A percentile compares a stretch with the other conserved stretches of the same genome.
Conservation (phyloP, 2,329 filamentous ascomycete species). For the Escovopsis sp. region DNA sequence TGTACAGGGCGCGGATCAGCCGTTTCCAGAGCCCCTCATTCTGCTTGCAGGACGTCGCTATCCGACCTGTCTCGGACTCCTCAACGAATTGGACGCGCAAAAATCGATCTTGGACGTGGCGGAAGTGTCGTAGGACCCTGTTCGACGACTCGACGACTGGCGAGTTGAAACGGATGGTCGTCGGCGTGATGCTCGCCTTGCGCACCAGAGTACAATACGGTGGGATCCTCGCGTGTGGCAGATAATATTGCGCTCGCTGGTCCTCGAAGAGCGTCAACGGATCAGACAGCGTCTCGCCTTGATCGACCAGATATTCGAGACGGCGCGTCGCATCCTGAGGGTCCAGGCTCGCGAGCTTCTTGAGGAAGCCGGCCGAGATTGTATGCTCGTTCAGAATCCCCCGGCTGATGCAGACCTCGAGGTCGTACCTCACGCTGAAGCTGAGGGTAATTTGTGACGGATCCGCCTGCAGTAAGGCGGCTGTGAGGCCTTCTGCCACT, state of each 20-base stretch:
- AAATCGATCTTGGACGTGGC: slow-evolving; percentile 58
- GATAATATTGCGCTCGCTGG: slow-evolving; percentile 30
- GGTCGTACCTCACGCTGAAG: slow-evolving; percentile 70
- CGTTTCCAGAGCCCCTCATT: slow-evolving; percentile 61
- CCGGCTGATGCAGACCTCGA: slow-evolving; percentile 84
- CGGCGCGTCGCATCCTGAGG: slow-evolving; percentile 42
- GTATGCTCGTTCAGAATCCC: slow-evolving; percentile 62
- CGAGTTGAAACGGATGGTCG: slow-evolving; percentile 61
- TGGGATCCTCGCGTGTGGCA: slow-evolving; percentile 39
- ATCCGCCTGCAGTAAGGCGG: slow-evolving; percentile 13
- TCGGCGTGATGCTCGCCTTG: slow-evolving; percentile 70
- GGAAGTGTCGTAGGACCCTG: slow-evolving; percentile 62
- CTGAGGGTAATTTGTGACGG: slow-evolving; percentile 27
- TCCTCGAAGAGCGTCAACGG: slow-evolving; percentile 58
- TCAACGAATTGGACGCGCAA: slow-evolving; percentile 82
- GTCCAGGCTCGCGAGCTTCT: slow-evolving; percentile 33
- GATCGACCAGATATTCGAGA: slow-evolving; percentile 59
- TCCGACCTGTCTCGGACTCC: slow-evolving; percentile 48
- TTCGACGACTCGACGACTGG: slow-evolving; percentile 79
- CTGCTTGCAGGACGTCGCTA: slow-evolving; percentile 33
- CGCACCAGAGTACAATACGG: slow-evolving; percentile 60
- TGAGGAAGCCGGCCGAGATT: slow-evolving; percentile 52
- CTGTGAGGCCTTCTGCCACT: slow-evolving; percentile 9
- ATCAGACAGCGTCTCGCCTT: slow-evolving; percentile 45
- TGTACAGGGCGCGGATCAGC: slow-evolving; percentile 52